phyloP scores from a whole-genome alignment of 192 early-diverging fungal species.

The Linderina pennispora region DNA sequence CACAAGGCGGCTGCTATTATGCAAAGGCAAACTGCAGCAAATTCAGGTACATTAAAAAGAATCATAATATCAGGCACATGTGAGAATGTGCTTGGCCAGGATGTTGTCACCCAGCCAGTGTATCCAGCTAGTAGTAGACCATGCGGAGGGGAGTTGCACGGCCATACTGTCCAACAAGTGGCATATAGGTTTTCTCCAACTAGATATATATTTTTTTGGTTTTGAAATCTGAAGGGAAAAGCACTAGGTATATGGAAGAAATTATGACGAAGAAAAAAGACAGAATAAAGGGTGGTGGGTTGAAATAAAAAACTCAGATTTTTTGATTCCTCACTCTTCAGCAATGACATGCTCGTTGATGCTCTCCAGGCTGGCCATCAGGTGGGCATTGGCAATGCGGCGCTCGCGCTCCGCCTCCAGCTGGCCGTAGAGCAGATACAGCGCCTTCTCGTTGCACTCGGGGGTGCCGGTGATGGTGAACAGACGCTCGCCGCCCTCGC shows the following conservation, averaged over 20 bases:
- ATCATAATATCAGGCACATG: too few species aligned
- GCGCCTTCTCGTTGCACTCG: constrained; percentile 83
- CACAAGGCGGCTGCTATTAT: too few species aligned
- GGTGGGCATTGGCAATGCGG: constrained; percentile 50
- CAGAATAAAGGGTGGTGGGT: too few species aligned
- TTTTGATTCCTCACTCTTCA: constrained; percentile 11
- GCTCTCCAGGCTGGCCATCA: constrained; percentile 42
- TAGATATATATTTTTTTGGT: not conserved
- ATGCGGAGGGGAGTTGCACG: too few species aligned
- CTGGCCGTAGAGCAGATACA: constrained; percentile 85
- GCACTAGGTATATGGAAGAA: not conserved
- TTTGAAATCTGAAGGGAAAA: not conserved
- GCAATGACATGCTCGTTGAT: constrained; percentile 43
- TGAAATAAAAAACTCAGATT: too few species aligned
- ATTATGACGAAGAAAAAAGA: constrained; percentile 1
- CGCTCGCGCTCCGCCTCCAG: constrained; percentile 85
- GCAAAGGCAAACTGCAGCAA: too few species aligned
- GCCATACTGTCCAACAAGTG: too few species aligned
- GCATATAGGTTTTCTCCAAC: too few species aligned
- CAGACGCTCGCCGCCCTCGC: constrained; percentile 76
- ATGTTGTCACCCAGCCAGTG: too few species aligned
- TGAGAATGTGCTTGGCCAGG: too few species aligned
- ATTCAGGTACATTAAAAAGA: too few species aligned
- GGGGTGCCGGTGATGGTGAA: constrained; percentile 88
- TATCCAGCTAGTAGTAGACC: too few species aligned